phyloP scores from a whole-genome alignment of 352 stramenopile species.

The Thraustotheca clavata region DNA sequence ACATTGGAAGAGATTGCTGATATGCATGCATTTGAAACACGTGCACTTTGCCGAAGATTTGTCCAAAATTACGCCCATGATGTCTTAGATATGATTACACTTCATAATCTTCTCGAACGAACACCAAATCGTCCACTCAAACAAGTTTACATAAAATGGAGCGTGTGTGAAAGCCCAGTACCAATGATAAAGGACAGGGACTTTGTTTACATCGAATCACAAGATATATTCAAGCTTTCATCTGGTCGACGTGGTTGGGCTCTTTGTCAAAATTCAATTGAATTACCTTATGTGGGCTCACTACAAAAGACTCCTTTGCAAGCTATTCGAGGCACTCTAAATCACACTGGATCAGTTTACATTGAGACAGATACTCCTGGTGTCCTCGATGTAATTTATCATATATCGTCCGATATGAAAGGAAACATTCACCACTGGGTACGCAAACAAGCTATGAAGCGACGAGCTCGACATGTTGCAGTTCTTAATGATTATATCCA shows the following conservation, averaged over 20 bases:
- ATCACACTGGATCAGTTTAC: constrained; percentile 13
- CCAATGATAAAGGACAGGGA: constrained; percentile 17
- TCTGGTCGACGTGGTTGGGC: constrained; percentile 11
- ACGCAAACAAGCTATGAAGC: neutral
- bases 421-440: constrained; percentile 14
- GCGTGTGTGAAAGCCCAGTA: neutral
- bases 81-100: constrained; percentile 9
- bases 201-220: constrained; percentile 15
- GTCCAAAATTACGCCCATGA: neutral
- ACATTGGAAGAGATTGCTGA: constrained; percentile 10
- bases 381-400: constrained; percentile 10
- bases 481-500: constrained; percentile 3
- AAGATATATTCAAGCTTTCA: constrained; percentile 12
- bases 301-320: constrained; percentile 1
- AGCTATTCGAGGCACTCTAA: constrained; percentile 22
- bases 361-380: constrained; percentile 9
- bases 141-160: constrained; percentile 16
- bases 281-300: neutral
- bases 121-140: neutral
- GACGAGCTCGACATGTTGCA: neutral
- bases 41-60: neutral
- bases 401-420: constrained; percentile 13
- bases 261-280: constrained; percentile 15
- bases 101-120: constrained; percentile 9
- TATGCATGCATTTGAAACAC: constrained; percentile 11